phyloP scores from a whole-genome alignment of 208 protist genomes.

The Angomonas ambiguus region DNA sequence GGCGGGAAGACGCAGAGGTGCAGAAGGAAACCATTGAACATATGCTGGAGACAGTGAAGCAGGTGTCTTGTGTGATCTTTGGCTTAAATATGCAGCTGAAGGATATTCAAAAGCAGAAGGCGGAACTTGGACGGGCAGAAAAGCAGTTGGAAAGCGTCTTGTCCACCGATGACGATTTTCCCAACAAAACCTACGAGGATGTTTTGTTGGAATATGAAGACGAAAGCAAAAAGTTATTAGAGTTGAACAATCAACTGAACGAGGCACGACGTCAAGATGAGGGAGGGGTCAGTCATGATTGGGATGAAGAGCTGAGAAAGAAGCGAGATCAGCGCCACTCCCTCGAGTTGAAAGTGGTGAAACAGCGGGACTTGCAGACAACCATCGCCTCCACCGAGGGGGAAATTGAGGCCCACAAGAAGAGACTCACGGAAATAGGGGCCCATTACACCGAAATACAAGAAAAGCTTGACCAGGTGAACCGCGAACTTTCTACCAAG shows the following conservation, averaged over 20 bases:
- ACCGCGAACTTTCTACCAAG: background rate
- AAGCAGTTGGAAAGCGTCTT: background rate
- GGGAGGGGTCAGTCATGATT: constrained; percentile 27
- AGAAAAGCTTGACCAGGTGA: background rate
- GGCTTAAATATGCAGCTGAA: background rate
- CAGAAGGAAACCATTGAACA: background rate
- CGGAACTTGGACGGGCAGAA: constrained; percentile 10
- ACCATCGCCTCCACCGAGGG: constrained; percentile 16
- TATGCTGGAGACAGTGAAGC: background rate
- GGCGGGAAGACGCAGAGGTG: constrained; percentile 7
- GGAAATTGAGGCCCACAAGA: constrained; percentile 25
- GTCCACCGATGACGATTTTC: background rate
- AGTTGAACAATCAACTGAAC: constrained; percentile 49
- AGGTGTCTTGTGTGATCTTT: background rate
- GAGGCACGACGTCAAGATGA: constrained; percentile 53
- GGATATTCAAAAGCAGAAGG: background rate
- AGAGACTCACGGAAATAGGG: constrained; percentile 33
- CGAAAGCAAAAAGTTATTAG: constrained; percentile 36
- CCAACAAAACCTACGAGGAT: constrained; percentile 38
- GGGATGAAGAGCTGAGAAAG: constrained; percentile 25
- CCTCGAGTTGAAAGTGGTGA: constrained; percentile 29
- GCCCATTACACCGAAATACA: background rate
- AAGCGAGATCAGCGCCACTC: constrained; percentile 33
- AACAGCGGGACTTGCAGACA: constrained; percentile 38
- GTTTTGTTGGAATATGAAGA: constrained; percentile 44